phyloP scores from a whole-genome alignment of 345 rosid species.

The Syzygium oleosum region DNA sequence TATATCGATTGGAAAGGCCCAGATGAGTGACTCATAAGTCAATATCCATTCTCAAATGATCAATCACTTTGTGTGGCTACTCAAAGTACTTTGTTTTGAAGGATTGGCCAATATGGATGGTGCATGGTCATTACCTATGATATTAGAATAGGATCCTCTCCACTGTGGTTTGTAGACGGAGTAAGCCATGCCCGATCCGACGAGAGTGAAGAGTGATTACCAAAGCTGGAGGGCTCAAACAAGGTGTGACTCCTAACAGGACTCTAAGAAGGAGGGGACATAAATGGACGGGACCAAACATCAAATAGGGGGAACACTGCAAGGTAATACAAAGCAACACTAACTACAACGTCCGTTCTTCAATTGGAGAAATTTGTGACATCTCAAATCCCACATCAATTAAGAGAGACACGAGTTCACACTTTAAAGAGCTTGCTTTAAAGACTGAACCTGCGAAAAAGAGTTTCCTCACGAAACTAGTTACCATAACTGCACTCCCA shows the following conservation, averaged over 20 bases:
- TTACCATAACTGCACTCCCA: constrained; percentile 46
- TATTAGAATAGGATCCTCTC: background rate
- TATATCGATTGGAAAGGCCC: background rate
- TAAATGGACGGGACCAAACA: background rate
- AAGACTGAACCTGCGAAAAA: too few species aligned
- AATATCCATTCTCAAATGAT: too few species aligned
- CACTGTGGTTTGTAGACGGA: background rate
- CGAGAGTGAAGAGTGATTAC: fast-evolving
- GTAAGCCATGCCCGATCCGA: background rate
- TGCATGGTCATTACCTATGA: background rate
- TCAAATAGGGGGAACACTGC: background rate
- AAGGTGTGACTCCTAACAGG: background rate
- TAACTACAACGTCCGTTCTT: background rate
- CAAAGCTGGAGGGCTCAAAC: background rate
- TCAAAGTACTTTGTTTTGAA: too few species aligned
- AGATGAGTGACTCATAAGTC: background rate
- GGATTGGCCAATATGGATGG: background rate
- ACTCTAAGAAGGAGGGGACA: background rate
- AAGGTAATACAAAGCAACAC: background rate
- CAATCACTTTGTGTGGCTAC: too few species aligned
- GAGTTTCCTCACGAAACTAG: too few species aligned
- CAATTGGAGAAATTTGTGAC: background rate
- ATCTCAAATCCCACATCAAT: background rate
- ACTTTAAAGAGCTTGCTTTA: too few species aligned
- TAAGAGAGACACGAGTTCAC: background rate